These are phyloP conservation scores for Coemansia sp. DNA, from an alignment of 192 early-diverging fungal genomes.

Conservation along the genomic window DNA sequence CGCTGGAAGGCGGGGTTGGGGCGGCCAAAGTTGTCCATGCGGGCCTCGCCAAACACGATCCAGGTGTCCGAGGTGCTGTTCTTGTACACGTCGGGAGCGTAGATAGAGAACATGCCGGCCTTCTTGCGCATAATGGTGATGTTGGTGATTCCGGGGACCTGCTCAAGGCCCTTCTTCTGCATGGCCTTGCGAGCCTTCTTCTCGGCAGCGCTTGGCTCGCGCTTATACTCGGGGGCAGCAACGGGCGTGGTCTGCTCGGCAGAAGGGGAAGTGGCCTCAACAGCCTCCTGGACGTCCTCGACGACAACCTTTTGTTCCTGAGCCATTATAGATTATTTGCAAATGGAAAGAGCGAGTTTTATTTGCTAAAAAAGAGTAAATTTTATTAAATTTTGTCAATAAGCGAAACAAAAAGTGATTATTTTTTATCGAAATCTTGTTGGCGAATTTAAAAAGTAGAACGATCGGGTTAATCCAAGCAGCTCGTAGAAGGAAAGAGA, in stretches of 20 bases:
- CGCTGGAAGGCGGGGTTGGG: constrained; percentile 62
- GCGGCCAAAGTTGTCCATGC: constrained; percentile 77
- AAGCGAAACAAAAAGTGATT: background rate
- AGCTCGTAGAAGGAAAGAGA: too few relatives aligned
- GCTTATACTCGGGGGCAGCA: constrained; percentile 12
- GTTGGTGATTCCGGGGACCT: constrained; percentile 79
- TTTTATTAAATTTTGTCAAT: background rate
- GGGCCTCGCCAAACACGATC: constrained; percentile 95
- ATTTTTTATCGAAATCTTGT: background rate
- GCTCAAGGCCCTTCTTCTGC: constrained; percentile 85
- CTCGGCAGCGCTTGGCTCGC: constrained; percentile 76
- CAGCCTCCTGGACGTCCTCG: constrained; percentile 43
- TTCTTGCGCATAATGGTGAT: constrained; percentile 84
- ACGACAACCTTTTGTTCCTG: constrained; percentile 39
- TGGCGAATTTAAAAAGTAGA: too few relatives aligned
- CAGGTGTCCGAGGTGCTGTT: constrained; percentile 83
- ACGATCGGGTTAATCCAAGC: too few relatives aligned
- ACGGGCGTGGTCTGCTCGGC: background rate
- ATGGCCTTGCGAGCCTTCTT: constrained; percentile 98
- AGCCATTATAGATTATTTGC: constrained; percentile 22
- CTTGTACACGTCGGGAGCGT: constrained; percentile 92
- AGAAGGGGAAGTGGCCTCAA: constrained; percentile 16
- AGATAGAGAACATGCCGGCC: constrained; percentile 82
- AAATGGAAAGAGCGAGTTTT: background rate
- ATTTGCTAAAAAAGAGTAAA: background rate